Percentiles rank a stretch among this genome's conserved stretches.
Conservation (phyloP, 2,329 filamentous ascomycete genomes). For the Alternaria tenuissima region DNA sequence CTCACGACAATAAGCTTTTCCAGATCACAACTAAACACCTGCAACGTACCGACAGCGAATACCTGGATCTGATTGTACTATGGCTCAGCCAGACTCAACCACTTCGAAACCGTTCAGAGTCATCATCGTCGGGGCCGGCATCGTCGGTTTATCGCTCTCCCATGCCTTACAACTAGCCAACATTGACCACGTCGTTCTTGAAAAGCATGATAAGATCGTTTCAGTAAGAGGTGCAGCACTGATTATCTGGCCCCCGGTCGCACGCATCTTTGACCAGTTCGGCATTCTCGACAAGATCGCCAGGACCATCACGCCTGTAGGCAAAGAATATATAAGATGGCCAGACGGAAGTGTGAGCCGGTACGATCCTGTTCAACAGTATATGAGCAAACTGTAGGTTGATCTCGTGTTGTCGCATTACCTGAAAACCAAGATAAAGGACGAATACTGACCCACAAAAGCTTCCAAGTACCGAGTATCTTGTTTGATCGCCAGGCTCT, state of each 20-base stretch:
- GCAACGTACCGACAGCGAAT: not conserved
- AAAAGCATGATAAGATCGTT: constrained; percentile 30
- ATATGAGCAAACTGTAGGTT: constrained; percentile 6
- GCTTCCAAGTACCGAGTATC: constrained; percentile 16
- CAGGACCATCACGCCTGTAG: constrained; percentile 15
- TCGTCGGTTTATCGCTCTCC: constrained; percentile 30
- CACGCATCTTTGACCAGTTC: constrained; percentile 36
- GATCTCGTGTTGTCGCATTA: too few species aligned
- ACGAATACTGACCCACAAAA: not conserved
- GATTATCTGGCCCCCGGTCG: constrained; percentile 28
- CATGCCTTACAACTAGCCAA: constrained; percentile 29
- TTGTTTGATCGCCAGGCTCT: constrained; percentile 30
- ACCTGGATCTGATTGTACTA: not conserved
- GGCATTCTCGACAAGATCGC: constrained; percentile 25
- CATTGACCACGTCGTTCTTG: constrained; percentile 37
- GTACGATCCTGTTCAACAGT: not conserved
- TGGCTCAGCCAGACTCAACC: not conserved
- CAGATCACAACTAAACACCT: not conserved
- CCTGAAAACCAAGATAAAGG: not conserved
- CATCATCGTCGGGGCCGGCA: constrained; percentile 29
- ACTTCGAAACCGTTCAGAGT: constrained; percentile 23
- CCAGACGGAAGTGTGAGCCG: constrained; percentile 22
- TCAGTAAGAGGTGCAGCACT: constrained; percentile 33
- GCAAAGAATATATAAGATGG: constrained; percentile 19
- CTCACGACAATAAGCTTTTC: not conserved